Evolutionary conservation across 2,329 filamentous ascomycete species (phyloP).

Genomic region (Penicillium olsonii): DNA sequence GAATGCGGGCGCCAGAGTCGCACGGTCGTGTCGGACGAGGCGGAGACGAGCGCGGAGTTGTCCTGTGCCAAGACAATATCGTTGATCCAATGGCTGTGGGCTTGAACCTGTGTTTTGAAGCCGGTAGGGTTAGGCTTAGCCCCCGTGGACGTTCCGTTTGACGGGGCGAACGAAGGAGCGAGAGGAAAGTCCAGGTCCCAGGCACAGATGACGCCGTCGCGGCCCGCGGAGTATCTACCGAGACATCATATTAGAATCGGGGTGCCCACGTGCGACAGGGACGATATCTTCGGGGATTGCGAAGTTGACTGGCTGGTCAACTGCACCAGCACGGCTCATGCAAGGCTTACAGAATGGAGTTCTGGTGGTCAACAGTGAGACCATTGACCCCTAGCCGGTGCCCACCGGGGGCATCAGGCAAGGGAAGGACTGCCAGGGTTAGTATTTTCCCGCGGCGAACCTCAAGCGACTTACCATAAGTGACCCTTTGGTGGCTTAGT

Average conservation of each 20-base stretch:
- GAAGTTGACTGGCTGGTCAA: background rate
- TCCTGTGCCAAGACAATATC: slow-evolving; percentile 80
- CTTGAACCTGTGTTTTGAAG: slow-evolving; percentile 67
- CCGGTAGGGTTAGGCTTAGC: slow-evolving; percentile 47
- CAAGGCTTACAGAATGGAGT: slow-evolving; percentile 75
- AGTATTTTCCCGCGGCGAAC: slow-evolving; percentile 1
- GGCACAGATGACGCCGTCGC: slow-evolving; percentile 92
- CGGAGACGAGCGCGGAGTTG: slow-evolving; percentile 79
- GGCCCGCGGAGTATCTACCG: slow-evolving; percentile 90
- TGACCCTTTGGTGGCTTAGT: slow-evolving; percentile 66
- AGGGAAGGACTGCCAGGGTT: slow-evolving; percentile 62
- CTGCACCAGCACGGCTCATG: no score
- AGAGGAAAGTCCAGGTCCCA: slow-evolving; percentile 70
- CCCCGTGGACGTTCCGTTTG: slow-evolving; percentile 23
- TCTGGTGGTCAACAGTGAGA: slow-evolving; percentile 78
- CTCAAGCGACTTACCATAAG: slow-evolving; percentile 58
- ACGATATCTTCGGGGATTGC: background rate
- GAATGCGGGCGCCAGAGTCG: slow-evolving; percentile 84
- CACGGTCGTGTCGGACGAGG: slow-evolving; percentile 90
- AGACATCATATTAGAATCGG: slow-evolving; percentile 23
- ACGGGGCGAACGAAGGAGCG: slow-evolving; percentile 26
- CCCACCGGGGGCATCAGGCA: slow-evolving; percentile 74
- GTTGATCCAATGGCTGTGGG: slow-evolving; percentile 96
- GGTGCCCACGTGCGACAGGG: slow-evolving; percentile 12
- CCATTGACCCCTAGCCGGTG: slow-evolving; percentile 95